A percentile compares a stretch with the other conserved stretches of the same genome.
Evolutionary conservation across 2,329 filamentous ascomycete species (phyloP).

Genomic region (Epichloe coenophiala): DNA sequence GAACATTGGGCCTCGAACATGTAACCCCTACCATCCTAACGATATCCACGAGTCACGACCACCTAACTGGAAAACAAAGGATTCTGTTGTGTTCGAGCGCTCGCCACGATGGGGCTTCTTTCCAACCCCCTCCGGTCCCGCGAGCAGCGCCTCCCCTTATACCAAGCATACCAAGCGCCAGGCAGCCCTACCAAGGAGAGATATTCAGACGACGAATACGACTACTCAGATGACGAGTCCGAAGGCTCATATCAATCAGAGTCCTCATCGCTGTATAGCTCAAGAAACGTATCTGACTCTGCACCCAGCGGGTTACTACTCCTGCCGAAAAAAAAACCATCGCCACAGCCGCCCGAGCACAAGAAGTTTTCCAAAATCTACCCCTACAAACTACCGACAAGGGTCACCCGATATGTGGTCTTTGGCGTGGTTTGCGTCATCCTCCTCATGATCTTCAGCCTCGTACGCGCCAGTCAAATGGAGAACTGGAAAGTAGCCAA

Average conservation of each 20-base stretch:
- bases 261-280: conserved; percentile 36
- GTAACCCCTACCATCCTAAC: not conserved
- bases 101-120: conserved; percentile 33
- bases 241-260: conserved; percentile 19
- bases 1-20: too few species aligned
- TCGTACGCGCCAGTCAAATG: conserved; percentile 60
- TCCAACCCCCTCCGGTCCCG: conserved; percentile 34
- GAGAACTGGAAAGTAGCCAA: conserved; percentile 52
- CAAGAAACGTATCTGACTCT: conserved; percentile 37
- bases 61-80: not conserved
- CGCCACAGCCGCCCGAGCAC: conserved; percentile 7
- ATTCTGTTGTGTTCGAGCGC: not conserved
- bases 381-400: conserved; percentile 54
- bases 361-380: conserved; percentile 14
- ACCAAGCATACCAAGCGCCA: conserved; percentile 35
- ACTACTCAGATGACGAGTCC: conserved; percentile 32
- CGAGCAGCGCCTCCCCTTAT: conserved; percentile 33
- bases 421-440: conserved; percentile 55
- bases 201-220: conserved; percentile 36
- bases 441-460: conserved; percentile 60
- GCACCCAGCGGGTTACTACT: conserved; percentile 30
- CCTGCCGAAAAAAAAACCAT: conserved; percentile 20
- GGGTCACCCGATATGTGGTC: conserved; percentile 66
- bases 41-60: not conserved
- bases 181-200: conserved; percentile 33